Base-by-base conservation (phyloP, 2,329 filamentous ascomycete species). In the Davidsoniella virescens region DNA sequence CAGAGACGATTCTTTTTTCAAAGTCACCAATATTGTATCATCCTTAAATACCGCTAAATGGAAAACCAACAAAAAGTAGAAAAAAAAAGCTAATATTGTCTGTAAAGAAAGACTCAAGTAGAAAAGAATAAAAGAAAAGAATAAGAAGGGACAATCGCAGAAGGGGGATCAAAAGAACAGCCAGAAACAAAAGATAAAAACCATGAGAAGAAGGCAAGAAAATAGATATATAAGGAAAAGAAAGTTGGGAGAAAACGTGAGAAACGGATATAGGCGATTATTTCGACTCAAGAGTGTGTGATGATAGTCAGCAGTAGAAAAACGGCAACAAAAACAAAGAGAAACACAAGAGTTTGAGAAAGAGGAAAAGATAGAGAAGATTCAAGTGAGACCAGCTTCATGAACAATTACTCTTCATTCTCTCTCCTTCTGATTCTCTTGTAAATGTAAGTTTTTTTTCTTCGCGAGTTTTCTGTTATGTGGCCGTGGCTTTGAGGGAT, bases 51-150 rank as follows among this genome's bases (percentile, higher is more conserved):
- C 12, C 5, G 29, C 29, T 4, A 29, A 33, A 4, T 23, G 20
- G 4, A 23, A 10, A 12, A 33, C 9, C 12, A 33, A 12, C 29
- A 12, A 33, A 23, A 29, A 29, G 25, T 29, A 29, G 25, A 29
- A 33, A 6, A 33, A 33, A 9, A 33, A 9, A 33, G 29, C 12
- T 12, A 33, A 33, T 9, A 33, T 12, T 33, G 29, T 33, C 12
- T 33, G 8, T 33, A 59, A 61, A 58, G 54, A 14, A 46, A 10
- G 17, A 23, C 23, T 46, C 16, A 49, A 23, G 40, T 16, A 29
- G 8, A 26, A n/a, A 18, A 25, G 26, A 36, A 42, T 18, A 42
- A n/a, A 38, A 41, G 14, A 46, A 47, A 23, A 29, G 20, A 43
- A 48, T 42, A 23, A 17, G 26, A 41, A 45, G 36, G 45, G 43